A percentile compares a stretch with the other conserved stretches of the same genome.
Evolutionary conservation across 228 moss, liverwort and hornwort genomes (phyloP).

Genomic region (Sphagnum magellanicum): DNA sequence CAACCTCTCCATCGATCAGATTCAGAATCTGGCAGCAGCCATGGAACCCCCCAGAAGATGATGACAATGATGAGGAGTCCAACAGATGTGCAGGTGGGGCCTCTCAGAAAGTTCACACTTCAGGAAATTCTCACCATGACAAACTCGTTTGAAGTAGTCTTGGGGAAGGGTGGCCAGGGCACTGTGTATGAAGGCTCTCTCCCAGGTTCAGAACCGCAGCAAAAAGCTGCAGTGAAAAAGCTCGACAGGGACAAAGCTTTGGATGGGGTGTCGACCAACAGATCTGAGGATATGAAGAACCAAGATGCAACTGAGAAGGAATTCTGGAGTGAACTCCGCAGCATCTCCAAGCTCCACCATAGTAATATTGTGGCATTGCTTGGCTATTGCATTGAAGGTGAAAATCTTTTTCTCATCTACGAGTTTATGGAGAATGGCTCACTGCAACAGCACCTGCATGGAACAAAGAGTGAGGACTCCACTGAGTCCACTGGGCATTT

Average conservation of each 20-base stretch:
- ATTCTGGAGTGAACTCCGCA: neutral
- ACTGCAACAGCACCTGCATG: neutral
- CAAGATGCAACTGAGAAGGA: neutral
- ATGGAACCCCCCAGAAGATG: no score
- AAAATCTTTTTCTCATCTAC: neutral
- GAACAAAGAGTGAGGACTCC: neutral
- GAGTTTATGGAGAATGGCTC: neutral
- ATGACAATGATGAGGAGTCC: no score
- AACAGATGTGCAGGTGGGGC: no score
- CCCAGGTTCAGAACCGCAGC: constrained; percentile 7
- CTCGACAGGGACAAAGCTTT: constrained; percentile 19
- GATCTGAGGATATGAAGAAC: neutral
- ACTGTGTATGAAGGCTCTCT: constrained; percentile 37
- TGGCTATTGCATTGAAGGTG: neutral
- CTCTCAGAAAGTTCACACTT: constrained; percentile 28
- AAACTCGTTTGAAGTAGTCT: constrained; percentile 22
- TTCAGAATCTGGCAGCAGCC: no score
- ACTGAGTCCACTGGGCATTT: neutral
- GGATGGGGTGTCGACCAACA: no score
- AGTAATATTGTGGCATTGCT: neutral
- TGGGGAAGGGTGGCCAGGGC: constrained; percentile 54
- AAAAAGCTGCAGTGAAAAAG: constrained; percentile 37
- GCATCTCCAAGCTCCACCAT: neutral
- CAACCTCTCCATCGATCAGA: no score
- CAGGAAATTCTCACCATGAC: constrained; percentile 37